Conservation (phyloP, 2,329 filamentous ascomycete genomes). For the Aspergillus japonicus region DNA sequence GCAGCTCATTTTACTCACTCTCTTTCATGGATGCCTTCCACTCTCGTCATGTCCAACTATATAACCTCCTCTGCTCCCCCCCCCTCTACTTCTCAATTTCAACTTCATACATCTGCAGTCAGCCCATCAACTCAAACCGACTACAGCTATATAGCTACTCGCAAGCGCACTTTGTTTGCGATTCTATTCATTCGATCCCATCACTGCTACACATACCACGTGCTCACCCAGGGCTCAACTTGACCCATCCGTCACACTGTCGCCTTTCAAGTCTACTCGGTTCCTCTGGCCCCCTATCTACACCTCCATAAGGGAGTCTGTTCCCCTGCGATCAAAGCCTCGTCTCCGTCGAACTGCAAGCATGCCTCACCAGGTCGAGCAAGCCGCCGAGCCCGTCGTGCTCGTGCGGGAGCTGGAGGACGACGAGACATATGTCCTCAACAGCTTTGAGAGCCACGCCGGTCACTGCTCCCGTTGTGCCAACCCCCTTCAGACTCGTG, state of each 20-base stretch:
- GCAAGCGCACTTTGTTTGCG: no score
- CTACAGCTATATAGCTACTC: no score
- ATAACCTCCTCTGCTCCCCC: constrained; percentile 9
- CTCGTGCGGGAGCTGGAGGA: constrained; percentile 35
- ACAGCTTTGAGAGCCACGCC: constrained; percentile 38
- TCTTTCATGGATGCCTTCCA: constrained; percentile 14
- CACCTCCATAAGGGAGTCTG: constrained; percentile 20
- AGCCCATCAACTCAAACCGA: background rate
- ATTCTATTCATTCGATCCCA: background rate
- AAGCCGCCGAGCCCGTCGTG: constrained; percentile 24
- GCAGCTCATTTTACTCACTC: background rate
- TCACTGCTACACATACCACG: background rate
- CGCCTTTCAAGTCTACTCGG: constrained; percentile 27
- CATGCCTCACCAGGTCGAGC: constrained; percentile 34
- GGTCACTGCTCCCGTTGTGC: constrained; percentile 36
- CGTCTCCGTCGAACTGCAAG: constrained; percentile 26
- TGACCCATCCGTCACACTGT: constrained; percentile 29
- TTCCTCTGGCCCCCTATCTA: constrained; percentile 21
- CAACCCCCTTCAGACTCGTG: constrained; percentile 27
- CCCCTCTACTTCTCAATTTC: background rate
- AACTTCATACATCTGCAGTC: background rate
- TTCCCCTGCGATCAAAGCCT: constrained; percentile 17
- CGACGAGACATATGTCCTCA: constrained; percentile 39
- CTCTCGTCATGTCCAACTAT: constrained; percentile 6
- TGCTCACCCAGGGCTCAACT: background rate